Percentiles rank a stretch among this genome's conserved stretches.
phyloP scores from a whole-genome alignment of 768 basidiomycete species.

The Pisolithus marmoratus region DNA sequence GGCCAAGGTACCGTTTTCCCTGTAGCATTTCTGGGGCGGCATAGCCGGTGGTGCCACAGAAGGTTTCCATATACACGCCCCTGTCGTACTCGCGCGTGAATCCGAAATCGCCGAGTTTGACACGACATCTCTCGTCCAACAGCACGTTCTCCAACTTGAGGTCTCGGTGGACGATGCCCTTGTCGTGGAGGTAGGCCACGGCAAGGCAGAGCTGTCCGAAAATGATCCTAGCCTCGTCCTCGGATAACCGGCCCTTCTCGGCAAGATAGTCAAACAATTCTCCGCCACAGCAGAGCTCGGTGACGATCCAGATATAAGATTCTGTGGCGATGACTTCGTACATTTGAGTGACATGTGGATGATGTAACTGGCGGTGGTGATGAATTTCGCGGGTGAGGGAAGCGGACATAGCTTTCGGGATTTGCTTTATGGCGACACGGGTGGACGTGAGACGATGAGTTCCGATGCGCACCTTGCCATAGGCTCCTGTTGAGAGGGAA shows the following conservation, averaged over 20 bases:
- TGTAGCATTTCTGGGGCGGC: conserved; percentile 91
- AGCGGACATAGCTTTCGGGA: conserved; percentile 89
- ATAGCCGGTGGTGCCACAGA: conserved; percentile 92
- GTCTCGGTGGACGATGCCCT: conserved; percentile 94
- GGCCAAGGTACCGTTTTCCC: conserved; percentile 84
- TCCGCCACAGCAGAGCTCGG: conserved; percentile 94
- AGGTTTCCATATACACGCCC: conserved; percentile 79
- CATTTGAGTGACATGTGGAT: conserved; percentile 91
- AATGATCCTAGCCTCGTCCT: conserved; percentile 78
- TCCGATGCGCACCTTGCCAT: conserved; percentile 92
- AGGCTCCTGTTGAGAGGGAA: conserved; percentile 59
- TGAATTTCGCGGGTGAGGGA: conserved; percentile 95
- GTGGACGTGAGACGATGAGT: conserved; percentile 89
- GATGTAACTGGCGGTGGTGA: conserved; percentile 94
- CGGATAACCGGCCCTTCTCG: conserved; percentile 83
- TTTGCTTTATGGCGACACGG: conserved; percentile 96
- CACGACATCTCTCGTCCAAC: conserved; percentile 82
- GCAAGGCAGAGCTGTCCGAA: conserved; percentile 97
- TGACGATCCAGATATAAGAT: conserved; percentile 91
- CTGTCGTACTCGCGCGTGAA: conserved; percentile 90
- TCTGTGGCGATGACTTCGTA: conserved; percentile 99
- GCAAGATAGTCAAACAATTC: conserved; percentile 98
- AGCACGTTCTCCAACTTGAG: conserved; percentile 95
- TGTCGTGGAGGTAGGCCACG: conserved; percentile 86
- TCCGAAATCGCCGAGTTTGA: conserved; percentile 93